Base-by-base conservation (phyloP, 768 basidiomycete genomes). In the Tulasnella sp. region DNA sequence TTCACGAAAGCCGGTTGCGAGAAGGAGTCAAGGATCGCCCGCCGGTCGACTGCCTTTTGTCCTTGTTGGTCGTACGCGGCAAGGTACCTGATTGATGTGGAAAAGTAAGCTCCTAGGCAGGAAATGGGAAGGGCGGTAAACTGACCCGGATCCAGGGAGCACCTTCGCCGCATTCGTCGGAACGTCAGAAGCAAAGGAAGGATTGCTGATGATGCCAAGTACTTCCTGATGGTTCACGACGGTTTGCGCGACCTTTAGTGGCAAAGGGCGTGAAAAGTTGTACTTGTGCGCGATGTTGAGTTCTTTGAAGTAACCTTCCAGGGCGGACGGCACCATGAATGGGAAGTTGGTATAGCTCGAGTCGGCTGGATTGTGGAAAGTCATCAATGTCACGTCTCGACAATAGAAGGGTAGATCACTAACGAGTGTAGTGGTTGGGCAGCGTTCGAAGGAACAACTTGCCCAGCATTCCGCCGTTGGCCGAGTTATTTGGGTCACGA, bases 391-490 rank as follows among this genome's bases (percentile, higher is more conserved):
- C 7, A 4, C 17, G 14, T 37, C 2, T 12, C 11, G 8, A 27
- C 9, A 27, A 14, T 11, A 14, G 15, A 23, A 23, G 3, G 11
- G 81, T 1, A 79, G 6, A 31, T 17, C 11, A 2, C 55, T 57
- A 9, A 21, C 73, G 69, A 9, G 79, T 77, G 67, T 83, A 91
- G 59, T 83, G 73, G 19, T 80, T 70, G 0, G 86, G 86, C 25
- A 91, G 71, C n/a, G 78, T 79, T 45, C 77, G 75, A 74, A 83
- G 82, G 53, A 91, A 75, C 21, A 91, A 54, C 58, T 79, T 83
- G 14, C 78, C 79, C 60, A 90, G 73, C 69, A 86, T 75, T 5
- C 67, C 69, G 19, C 86, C 86, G 62, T 83, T 84, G 25, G 86
- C 86, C 58, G 79, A 82, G 3, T 76, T 86, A 36, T 73, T 73